Percentiles rank a stretch among this genome's conserved stretches.
phyloP scores from a whole-genome alignment of 306 rosid species.

The Cicer judaicum region DNA sequence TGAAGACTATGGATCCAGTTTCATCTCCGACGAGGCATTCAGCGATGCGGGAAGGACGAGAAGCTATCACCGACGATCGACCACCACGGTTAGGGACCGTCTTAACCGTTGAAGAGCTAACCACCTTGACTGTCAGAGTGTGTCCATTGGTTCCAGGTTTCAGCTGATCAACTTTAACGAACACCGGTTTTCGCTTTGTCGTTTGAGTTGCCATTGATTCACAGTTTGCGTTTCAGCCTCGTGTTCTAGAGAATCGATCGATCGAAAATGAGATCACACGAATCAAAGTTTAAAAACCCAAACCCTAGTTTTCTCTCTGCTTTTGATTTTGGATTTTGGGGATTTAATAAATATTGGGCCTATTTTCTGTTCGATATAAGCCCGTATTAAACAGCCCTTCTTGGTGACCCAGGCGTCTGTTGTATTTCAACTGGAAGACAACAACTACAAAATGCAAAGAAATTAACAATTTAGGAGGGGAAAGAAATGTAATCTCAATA shows the following conservation, averaged over 20 bases:
- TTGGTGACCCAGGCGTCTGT: too few species aligned
- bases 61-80: constrained; percentile 58
- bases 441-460: too few species aligned
- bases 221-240: background rate
- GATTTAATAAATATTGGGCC: constrained; percentile 41
- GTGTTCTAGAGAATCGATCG: constrained; percentile 6
- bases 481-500: too few species aligned
- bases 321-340: constrained; percentile 43
- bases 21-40: constrained; percentile 85
- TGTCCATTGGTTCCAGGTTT: constrained; percentile 86
- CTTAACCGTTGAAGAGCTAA: constrained; percentile 58
- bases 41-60: constrained; percentile 70
- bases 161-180: constrained; percentile 74
- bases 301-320: constrained; percentile 34
- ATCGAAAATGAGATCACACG: background rate
- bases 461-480: too few species aligned
- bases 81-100: constrained; percentile 45
- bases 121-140: constrained; percentile 83
- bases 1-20: constrained; percentile 74
- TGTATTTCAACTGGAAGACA: too few species aligned
- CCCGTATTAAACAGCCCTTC: background rate
- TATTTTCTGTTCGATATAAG: background rate
- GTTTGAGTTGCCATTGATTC: constrained; percentile 61
- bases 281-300: constrained; percentile 45
- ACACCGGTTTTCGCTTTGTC: constrained; percentile 83